Base-by-base conservation (phyloP, 192 early-diverging fungal genomes). In the Coemansia umbellata region DNA sequence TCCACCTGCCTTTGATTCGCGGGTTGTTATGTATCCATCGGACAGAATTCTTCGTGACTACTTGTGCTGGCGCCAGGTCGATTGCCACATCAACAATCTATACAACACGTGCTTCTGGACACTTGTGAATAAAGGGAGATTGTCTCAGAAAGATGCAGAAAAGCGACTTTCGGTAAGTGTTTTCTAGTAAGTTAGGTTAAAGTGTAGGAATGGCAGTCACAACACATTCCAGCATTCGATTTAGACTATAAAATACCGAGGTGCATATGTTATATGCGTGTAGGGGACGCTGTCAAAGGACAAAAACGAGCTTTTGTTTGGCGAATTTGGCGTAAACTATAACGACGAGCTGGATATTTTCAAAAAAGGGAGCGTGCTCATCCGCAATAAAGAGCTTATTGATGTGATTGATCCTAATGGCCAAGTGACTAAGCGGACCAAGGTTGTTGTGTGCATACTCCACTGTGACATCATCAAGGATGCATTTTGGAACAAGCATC, bases 81-180 rank as follows among this genome's bases (percentile, higher is more conserved):
- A 97, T 60, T 95, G 91, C 55, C 92, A 92, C 60, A 92, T 94
- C 69, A 94, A 94, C 74, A 94, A 94, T 60, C 62, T 94, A 53
- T 98, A 96, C 78, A 98, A 98, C 69, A 98, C 96, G 3, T 82
- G 85, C 7, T 97, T 95, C 64, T 97, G 94, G 94, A 72, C 82
- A 8, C 66, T 98, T 30, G 94, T 97, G 22, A 78, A 82, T 24
- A 74, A 79, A 39, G 91, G 89, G 42, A 56, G 53, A 14, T 78
- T 72, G 43, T 79, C 86, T 7, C 84, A 84, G 35, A 78, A 58
- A 21, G 86, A 89, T 50, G 93, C 94, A 4, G 88, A 95, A 63
- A 69, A 77, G 31, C 74, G 67, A 1, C 76, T 98, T 15, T 83
- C 60, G 32, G 87, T 89, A 83, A 61, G 74, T 57, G n/a, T 45